These are phyloP conservation scores for Lichtheimia ornata DNA, from an alignment of 371 early-diverging fungal species.

Conservation along the genomic window DNA sequence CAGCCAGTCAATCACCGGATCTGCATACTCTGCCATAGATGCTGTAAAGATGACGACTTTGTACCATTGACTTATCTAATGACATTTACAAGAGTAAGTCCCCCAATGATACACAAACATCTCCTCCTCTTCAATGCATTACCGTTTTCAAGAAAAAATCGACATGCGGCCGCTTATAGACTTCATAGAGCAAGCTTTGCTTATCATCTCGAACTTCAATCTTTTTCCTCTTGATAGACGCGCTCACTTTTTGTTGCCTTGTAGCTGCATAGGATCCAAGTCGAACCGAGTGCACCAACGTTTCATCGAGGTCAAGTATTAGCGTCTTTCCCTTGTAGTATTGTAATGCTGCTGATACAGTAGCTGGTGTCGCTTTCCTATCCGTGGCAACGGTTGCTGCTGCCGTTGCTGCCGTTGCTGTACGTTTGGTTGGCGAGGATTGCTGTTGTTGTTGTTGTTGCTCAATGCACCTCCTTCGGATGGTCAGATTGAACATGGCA, in stretches of 20 bases:
- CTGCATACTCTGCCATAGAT: slow-evolving; percentile 96
- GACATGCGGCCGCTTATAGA: slow-evolving; percentile 95
- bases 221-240: slow-evolving; percentile 35
- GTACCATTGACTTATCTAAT: slow-evolving; percentile 92
- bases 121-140: neutral
- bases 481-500: slow-evolving; percentile 13
- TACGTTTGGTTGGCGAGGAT: neutral
- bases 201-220: slow-evolving; percentile 93
- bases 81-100: neutral
- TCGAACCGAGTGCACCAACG: slow-evolving; percentile 86
- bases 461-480: slow-evolving; percentile 18
- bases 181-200: slow-evolving; percentile 89
- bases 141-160: slow-evolving; percentile 91
- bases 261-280: slow-evolving; percentile 29
- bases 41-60: slow-evolving; percentile 98
- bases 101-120: neutral
- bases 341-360: slow-evolving; percentile 17
- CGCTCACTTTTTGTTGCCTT: slow-evolving; percentile 20
- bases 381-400: slow-evolving; percentile 5
- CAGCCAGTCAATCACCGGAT: slow-evolving; percentile 95
- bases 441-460: slow-evolving; percentile 5
- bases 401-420: slow-evolving; percentile 2
- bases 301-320: slow-evolving; percentile 96
- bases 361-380: slow-evolving; percentile 1
- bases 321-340: slow-evolving; percentile 76